Conservation (phyloP, 2,329 filamentous ascomycete species). For the Amauroascus niger region DNA sequence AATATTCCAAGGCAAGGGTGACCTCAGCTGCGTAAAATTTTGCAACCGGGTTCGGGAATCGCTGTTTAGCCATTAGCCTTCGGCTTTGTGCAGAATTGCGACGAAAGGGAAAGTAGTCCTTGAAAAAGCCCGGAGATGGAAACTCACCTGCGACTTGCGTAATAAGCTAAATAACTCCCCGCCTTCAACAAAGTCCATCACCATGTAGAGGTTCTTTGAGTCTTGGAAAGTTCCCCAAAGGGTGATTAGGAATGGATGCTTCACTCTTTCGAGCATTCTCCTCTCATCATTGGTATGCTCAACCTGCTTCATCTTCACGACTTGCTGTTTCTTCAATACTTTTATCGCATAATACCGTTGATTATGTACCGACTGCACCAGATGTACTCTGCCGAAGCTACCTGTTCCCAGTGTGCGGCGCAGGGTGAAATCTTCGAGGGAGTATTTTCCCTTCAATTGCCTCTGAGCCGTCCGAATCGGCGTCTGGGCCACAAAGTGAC, state of each 20-base stretch:
- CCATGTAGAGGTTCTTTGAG: constrained; percentile 94
- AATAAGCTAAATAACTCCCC: constrained; percentile 93
- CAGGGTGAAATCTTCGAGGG: constrained; percentile 78
- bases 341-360: constrained; percentile 97
- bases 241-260: constrained; percentile 95
- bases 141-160: constrained; percentile 76
- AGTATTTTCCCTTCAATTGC: constrained; percentile 95
- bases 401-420: constrained; percentile 88
- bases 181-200: constrained; percentile 99
- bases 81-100: neutral
- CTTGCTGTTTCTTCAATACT: constrained; percentile 95
- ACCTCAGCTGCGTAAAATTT: constrained; percentile 99
- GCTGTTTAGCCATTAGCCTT: constrained; percentile 44
- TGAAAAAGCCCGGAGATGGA: constrained; percentile 16
- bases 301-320: constrained; percentile 99
- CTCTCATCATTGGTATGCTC: constrained; percentile 98
- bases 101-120: constrained; percentile 14
- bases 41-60: constrained; percentile 95
- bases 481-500: constrained; percentile 14
- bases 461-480: constrained; percentile 34
- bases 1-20: constrained; percentile 85
- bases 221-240: constrained; percentile 99
- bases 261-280: constrained; percentile 89
- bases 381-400: constrained; percentile 90
- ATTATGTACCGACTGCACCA: constrained; percentile 97